phyloP scores from a whole-genome alignment of 1,139 yeast species.

The Saccharomyces hybrid region DNA sequence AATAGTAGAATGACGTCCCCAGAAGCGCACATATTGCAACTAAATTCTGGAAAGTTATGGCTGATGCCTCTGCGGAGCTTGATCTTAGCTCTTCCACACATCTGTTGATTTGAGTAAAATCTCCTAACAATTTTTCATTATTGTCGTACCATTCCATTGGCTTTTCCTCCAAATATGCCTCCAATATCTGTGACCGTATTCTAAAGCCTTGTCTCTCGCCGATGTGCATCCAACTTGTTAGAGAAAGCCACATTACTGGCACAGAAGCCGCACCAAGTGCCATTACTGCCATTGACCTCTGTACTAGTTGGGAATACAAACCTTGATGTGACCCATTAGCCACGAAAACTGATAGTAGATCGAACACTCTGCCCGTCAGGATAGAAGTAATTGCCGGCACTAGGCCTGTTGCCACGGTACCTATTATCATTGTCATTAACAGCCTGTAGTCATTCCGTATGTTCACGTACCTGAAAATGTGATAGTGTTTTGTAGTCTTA shows the following conservation, averaged over 20 bases:
- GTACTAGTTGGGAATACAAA: constrained; percentile 40
- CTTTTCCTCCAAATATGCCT: constrained; percentile 33
- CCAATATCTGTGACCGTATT: constrained; percentile 42
- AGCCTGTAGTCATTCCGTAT: constrained; percentile 22
- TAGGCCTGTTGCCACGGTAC: constrained; percentile 39
- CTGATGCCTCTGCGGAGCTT: constrained; percentile 63
- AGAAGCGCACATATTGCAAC: constrained; percentile 50
- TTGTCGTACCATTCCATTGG: constrained; percentile 54
- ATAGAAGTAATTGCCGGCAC: constrained; percentile 59
- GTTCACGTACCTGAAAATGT: background rate
- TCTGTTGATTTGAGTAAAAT: constrained; percentile 56
- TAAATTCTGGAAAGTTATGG: constrained; percentile 44
- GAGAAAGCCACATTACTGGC: constrained; percentile 47
- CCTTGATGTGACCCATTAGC: constrained; percentile 27
- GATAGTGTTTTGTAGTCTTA: background rate
- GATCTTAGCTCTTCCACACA: constrained; percentile 71
- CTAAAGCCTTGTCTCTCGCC: constrained; percentile 66
- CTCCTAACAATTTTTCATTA: constrained; percentile 49
- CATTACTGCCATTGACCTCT: constrained; percentile 47
- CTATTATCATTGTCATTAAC: constrained; percentile 19
- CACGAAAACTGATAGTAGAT: constrained; percentile 38
- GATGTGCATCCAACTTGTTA: constrained; percentile 55
- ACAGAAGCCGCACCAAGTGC: constrained; percentile 50
- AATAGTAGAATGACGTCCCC: constrained; percentile 60
- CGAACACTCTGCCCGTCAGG: constrained; percentile 58